A percentile compares a stretch with the other conserved stretches of the same genome.
Evolutionary conservation across 1,284 basidiomycete species (phyloP).

Genomic region (Thecaphora frezii): DNA sequence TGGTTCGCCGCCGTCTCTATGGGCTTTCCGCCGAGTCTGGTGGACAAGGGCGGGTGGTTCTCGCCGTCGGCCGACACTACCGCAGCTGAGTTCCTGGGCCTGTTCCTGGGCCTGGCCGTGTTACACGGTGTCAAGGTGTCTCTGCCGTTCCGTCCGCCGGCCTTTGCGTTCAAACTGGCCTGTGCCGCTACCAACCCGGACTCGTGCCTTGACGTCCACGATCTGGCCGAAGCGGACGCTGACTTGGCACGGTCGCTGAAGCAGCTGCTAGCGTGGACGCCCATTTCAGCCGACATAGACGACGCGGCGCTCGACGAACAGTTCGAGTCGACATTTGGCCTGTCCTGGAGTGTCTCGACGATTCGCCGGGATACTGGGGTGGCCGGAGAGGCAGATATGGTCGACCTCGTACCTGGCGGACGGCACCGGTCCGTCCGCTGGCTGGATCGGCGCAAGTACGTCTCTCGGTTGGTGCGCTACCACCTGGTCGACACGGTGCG

Average conservation of each 20-base stretch:
- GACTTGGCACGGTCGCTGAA: conserved; percentile 16
- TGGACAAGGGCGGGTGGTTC: conserved; percentile 15
- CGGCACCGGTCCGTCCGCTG: conserved; percentile 19
- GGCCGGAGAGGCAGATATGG: conserved; percentile 3
- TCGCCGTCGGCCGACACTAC: background rate
- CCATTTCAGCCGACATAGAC: background rate
- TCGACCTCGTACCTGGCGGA: conserved; percentile 29
- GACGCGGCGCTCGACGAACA: conserved; percentile 5
- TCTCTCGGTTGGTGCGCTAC: conserved; percentile 20
- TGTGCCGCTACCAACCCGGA: conserved; percentile 1
- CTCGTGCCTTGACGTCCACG: conserved; percentile 11
- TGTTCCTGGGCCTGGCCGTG: conserved; percentile 33
- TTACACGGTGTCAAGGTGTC: conserved; percentile 34
- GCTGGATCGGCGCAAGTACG: conserved; percentile 14
- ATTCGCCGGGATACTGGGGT: conserved; percentile 7
- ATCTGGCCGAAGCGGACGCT: conserved; percentile 22
- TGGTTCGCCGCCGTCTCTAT: conserved; percentile 36
- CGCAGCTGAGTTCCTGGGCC: conserved; percentile 27
- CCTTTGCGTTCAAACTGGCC: conserved; percentile 28
- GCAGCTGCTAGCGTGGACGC: conserved; percentile 2
- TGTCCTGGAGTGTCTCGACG: conserved; percentile 24
- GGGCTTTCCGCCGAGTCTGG: conserved; percentile 9
- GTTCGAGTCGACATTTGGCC: conserved; percentile 25
- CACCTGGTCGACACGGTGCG: conserved; percentile 17
- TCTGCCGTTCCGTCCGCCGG: conserved; percentile 17